Percentiles rank a stretch among this genome's conserved stretches.
phyloP scores from a whole-genome alignment of 2,329 filamentous ascomycete genomes.

The Cordyceps militaris region DNA sequence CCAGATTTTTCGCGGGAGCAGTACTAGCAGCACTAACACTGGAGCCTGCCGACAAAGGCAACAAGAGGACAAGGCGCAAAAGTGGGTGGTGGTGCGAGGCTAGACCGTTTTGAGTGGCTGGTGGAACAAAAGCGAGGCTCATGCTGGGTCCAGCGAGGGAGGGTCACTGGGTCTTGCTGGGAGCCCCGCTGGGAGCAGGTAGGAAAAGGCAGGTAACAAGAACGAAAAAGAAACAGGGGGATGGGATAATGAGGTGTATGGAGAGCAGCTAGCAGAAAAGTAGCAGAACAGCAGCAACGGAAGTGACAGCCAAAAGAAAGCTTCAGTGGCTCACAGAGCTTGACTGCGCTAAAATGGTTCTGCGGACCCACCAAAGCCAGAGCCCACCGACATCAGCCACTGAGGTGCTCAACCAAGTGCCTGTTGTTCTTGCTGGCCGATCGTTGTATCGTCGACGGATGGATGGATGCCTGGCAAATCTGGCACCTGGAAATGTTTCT shows the following conservation, averaged over 20 bases:
- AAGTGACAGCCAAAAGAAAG: not conserved
- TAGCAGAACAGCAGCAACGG: not conserved
- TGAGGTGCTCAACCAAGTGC: not conserved
- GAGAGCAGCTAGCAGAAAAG: too few species aligned
- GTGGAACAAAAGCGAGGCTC: slow-evolving; percentile 1
- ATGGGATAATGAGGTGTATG: too few species aligned
- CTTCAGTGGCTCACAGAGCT: not conserved
- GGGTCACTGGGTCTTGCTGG: too few species aligned
- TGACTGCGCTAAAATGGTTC: not conserved
- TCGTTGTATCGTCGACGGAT: too few species aligned
- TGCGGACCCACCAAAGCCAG: not conserved
- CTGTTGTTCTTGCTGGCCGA: not conserved
- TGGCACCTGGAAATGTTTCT: not conserved
- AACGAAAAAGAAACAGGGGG: too few species aligned
- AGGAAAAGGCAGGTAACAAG: not conserved
- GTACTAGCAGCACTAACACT: too few species aligned
- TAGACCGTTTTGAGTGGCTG: not conserved
- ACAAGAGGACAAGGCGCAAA: not conserved
- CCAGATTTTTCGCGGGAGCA: not conserved
- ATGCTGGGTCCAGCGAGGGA: not conserved
- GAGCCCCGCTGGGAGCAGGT: too few species aligned
- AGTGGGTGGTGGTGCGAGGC: not conserved
- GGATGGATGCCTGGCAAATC: too few species aligned
- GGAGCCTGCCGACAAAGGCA: not conserved
- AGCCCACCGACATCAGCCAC: slow-evolving; percentile 3